Conservation (phyloP, 2,329 filamentous ascomycete genomes). For the Calonectria henricotiae region DNA sequence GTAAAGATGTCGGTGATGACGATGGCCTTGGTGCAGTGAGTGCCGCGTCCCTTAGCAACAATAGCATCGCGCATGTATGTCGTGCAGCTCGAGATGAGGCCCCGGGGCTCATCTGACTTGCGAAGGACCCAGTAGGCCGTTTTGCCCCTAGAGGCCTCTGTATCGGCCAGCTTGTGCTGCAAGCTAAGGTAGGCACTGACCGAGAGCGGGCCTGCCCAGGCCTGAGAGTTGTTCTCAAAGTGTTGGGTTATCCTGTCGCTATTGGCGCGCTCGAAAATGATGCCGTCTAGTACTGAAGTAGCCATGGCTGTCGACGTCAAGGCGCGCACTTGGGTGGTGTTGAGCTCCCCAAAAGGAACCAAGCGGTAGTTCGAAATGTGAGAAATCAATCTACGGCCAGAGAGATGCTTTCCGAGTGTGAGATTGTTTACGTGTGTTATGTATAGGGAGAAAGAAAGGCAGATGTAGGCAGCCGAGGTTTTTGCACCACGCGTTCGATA, state of each 20-base stretch:
- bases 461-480: neutral
- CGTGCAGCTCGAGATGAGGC: conserved; percentile 58
- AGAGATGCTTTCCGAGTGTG: neutral
- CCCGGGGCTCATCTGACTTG: conserved; percentile 49
- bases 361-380: neutral
- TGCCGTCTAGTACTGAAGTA: neutral
- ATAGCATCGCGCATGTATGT: conserved; percentile 50
- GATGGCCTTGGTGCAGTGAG: conserved; percentile 52
- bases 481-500: neutral
- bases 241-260: conserved; percentile 39
- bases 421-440: neutral
- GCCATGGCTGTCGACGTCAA: neutral
- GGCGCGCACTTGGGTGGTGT: neutral
- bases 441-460: neutral
- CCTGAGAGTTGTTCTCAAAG: conserved; percentile 44
- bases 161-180: conserved; percentile 37
- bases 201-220: conserved; percentile 41
- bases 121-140: conserved; percentile 55
- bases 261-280: conserved; percentile 43
- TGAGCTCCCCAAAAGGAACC: no score
- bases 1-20: conserved; percentile 59
- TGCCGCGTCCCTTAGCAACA: conserved; percentile 41
- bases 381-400: neutral
- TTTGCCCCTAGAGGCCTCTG: conserved; percentile 17
- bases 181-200: conserved; percentile 38